Percentiles rank a stretch among this genome's conserved stretches.
Conservation (phyloP, 2,329 filamentous ascomycete genomes). For the Bisporella sp. region DNA sequence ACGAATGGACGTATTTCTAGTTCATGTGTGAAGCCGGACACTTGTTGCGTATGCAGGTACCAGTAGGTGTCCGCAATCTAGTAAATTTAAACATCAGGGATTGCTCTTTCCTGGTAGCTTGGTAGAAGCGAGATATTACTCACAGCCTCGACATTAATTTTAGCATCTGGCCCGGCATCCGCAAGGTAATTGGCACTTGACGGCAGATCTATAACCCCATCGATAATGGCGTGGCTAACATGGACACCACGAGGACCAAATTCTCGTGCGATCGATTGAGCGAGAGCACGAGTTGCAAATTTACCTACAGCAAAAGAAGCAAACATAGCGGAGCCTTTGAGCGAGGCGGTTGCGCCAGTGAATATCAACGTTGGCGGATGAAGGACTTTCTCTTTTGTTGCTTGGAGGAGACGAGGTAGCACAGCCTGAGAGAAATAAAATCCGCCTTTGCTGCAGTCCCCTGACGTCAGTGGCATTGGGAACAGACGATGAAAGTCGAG, state of each 20-base stretch:
- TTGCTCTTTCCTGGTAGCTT: too few relatives aligned
- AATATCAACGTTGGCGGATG: constrained; percentile 72
- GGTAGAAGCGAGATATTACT: constrained; percentile 28
- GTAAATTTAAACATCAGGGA: background rate
- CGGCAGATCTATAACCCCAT: constrained; percentile 79
- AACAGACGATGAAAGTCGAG: constrained; percentile 42
- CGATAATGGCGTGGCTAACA: constrained; percentile 74
- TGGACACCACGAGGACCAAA: constrained; percentile 82
- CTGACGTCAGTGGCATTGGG: constrained; percentile 63
- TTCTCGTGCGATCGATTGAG: constrained; percentile 71
- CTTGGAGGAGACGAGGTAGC: constrained; percentile 32
- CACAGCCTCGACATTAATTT: constrained; percentile 69
- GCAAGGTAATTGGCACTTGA: constrained; percentile 47
- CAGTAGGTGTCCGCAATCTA: constrained; percentile 86
- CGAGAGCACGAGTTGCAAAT: constrained; percentile 68
- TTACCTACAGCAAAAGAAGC: constrained; percentile 71
- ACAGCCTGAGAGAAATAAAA: too few relatives aligned
- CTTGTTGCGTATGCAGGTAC: constrained; percentile 67
- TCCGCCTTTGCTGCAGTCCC: constrained; percentile 29
- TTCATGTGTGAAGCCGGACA: constrained; percentile 74
- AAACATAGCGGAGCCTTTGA: constrained; percentile 65
- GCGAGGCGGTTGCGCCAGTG: constrained; percentile 77
- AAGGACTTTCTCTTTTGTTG: constrained; percentile 31
- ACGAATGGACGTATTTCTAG: constrained; percentile 73
- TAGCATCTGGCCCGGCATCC: constrained; percentile 46